These are phyloP conservation scores for Chlorella sp. DNA, from an alignment of 139 green algal genomes.

Conservation along the genomic window DNA sequence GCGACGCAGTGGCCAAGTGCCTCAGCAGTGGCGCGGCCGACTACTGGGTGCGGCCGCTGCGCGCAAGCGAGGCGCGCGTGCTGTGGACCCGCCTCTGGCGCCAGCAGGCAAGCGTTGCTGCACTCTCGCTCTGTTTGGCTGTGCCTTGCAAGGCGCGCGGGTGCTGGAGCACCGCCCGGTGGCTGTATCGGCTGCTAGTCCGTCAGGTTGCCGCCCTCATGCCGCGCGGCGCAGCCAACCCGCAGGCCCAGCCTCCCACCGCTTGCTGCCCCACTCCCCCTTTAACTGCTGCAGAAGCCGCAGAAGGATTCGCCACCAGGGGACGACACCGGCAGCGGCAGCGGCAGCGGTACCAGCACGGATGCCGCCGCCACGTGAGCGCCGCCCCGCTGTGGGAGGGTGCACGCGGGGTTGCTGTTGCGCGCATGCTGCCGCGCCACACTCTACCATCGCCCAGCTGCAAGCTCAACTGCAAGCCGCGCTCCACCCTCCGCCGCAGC, in stretches of 20 bases:
- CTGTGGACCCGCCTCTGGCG: conserved; percentile 89
- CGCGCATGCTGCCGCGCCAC: neutral
- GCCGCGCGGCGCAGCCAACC: neutral
- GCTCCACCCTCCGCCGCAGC: neutral
- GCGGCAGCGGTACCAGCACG: conserved; percentile 24
- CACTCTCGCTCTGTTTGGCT: no score
- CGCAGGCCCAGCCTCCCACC: neutral
- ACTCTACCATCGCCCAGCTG: neutral
- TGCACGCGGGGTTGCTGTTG: no score
- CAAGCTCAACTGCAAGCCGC: neutral
- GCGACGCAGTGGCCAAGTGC: conserved; percentile 74
- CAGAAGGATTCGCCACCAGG: neutral
- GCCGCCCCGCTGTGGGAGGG: neutral
- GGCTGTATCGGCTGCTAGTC: neutral
- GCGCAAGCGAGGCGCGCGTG: conserved; percentile 84
- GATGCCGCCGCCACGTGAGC: conserved; percentile 24
- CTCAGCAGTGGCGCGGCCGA: conserved; percentile 85
- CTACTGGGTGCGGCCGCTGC: conserved; percentile 87
- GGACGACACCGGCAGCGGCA: conserved; percentile 22
- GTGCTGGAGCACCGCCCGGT: no score
- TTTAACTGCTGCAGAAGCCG: neutral
- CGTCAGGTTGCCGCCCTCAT: no score
- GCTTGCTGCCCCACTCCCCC: neutral
- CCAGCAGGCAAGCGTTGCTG: conserved; percentile 48
- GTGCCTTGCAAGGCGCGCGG: no score